Percentiles rank a stretch among this genome's conserved stretches.
Conservation (phyloP, 495 filamentous ascomycete genomes). For the Chlorociboria aeruginascens region DNA sequence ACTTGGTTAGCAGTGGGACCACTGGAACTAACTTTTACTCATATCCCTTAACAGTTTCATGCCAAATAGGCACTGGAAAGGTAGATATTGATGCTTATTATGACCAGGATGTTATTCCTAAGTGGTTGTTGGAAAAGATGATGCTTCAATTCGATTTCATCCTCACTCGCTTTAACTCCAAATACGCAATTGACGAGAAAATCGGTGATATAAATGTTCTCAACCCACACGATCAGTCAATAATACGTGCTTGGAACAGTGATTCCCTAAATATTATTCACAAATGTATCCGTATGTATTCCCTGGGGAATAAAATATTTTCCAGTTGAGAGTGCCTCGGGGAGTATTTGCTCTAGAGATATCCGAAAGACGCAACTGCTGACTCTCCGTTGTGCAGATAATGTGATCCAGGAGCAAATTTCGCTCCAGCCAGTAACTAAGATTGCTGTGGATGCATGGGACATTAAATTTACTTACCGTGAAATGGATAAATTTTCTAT, state of each 20-base stretch:
- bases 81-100: neutral
- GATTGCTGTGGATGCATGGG: constrained; percentile 33
- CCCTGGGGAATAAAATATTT: too few relatives aligned
- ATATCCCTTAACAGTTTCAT: neutral
- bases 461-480: constrained; percentile 24
- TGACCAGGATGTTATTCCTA: neutral
- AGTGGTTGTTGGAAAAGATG: too few relatives aligned
- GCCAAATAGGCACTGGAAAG: neutral
- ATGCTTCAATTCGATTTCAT: too few relatives aligned
- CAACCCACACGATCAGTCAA: too few relatives aligned
- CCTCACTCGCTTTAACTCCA: too few relatives aligned
- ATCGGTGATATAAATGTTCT: too few relatives aligned
- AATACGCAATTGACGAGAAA: too few relatives aligned
- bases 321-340: too few relatives aligned
- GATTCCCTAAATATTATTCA: neutral
- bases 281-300: neutral
- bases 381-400: neutral
- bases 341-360: too few relatives aligned
- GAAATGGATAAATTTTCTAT: constrained; percentile 7
- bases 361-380: too few relatives aligned
- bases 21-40: neutral
- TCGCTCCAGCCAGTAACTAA: neutral
- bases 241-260: neutral
- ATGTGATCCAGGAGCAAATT: neutral
- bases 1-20: neutral